phyloP scores from a whole-genome alignment of 495 filamentous ascomycete genomes.

The Podospora sp. region DNA sequence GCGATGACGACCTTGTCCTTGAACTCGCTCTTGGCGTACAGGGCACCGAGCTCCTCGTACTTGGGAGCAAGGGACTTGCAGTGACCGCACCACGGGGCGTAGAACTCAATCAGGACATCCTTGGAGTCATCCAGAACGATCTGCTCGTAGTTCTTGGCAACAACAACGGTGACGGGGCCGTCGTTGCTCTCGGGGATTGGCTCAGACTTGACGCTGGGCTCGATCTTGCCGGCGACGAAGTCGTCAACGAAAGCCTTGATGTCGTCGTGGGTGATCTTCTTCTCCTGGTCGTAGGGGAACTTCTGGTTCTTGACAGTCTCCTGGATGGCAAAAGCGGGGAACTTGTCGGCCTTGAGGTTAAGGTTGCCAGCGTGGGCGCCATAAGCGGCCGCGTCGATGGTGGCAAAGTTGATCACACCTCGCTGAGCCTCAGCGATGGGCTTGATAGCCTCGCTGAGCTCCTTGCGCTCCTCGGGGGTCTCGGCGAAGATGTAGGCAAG shows the following conservation, averaged over 20 bases:
- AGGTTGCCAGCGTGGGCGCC: constrained; percentile 96
- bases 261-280: constrained; percentile 73
- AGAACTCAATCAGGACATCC: constrained; percentile 98
- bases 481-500: constrained; percentile 98
- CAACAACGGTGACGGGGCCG: constrained; percentile 82
- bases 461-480: constrained; percentile 83
- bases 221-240: constrained; percentile 84
- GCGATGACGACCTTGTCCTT: constrained; percentile 86
- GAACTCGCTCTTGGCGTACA: constrained; percentile 75
- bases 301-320: constrained; percentile 95
- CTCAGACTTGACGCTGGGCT: constrained; percentile 97
- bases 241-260: constrained; percentile 85
- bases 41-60: constrained; percentile 83
- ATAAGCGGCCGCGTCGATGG: constrained; percentile 93
- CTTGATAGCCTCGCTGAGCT: constrained; percentile 66
- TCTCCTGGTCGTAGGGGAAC: constrained; percentile 87
- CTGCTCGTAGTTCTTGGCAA: constrained; percentile 92
- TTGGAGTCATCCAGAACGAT: constrained; percentile 91
- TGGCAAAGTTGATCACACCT: constrained; percentile 92
- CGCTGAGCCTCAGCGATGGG: constrained; percentile 71
- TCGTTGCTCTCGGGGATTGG: constrained; percentile 95
- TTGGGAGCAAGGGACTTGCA: constrained; percentile 94
- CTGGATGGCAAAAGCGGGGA: constrained; percentile 98
- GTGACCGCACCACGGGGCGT: constrained; percentile 98
- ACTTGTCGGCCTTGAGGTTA: constrained; percentile 93